Evolutionary conservation across 148 eudicot species (phyloP).

Genomic region (Rhododendron henanense): DNA sequence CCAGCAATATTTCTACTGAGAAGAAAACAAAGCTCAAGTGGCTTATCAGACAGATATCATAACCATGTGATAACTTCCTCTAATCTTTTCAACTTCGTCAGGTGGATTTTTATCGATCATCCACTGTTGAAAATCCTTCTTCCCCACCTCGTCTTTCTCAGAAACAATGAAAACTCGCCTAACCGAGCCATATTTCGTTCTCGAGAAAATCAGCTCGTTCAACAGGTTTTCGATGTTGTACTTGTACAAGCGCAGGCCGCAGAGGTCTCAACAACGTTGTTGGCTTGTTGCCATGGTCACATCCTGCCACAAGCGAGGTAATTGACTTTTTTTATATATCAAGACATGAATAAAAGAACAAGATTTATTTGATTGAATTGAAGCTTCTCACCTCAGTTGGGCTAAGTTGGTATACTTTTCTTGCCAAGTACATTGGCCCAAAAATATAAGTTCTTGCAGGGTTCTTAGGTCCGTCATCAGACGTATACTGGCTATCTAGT

Average conservation of each 20-base stretch:
- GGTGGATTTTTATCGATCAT: constrained; percentile 21
- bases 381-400: constrained; percentile 10
- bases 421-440: constrained; percentile 14
- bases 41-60: constrained; percentile 19
- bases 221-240: not conserved
- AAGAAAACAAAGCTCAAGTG: constrained; percentile 13
- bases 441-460: constrained; percentile 18
- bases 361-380: no score
- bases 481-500: constrained; percentile 18
- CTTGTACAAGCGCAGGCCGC: not conserved
- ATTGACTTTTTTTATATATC: not conserved
- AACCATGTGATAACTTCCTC: constrained; percentile 18
- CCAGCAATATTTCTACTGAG: constrained; percentile 9
- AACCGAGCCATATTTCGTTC: constrained; percentile 14
- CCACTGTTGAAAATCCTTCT: constrained; percentile 4
- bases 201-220: constrained; percentile 3
- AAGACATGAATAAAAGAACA: not conserved
- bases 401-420: constrained; percentile 23
- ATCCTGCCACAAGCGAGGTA: constrained; percentile 11
- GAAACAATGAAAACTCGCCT: constrained; percentile 15
- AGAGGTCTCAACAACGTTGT: constrained; percentile 14
- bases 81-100: constrained; percentile 13
- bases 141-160: constrained; percentile 19
- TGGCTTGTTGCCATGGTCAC: constrained; percentile 13
- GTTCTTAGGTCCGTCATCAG: constrained; percentile 11